Evolutionary conservation across 2,329 filamentous ascomycete genomes (phyloP).

Genomic region (Ilyonectria robusta): DNA sequence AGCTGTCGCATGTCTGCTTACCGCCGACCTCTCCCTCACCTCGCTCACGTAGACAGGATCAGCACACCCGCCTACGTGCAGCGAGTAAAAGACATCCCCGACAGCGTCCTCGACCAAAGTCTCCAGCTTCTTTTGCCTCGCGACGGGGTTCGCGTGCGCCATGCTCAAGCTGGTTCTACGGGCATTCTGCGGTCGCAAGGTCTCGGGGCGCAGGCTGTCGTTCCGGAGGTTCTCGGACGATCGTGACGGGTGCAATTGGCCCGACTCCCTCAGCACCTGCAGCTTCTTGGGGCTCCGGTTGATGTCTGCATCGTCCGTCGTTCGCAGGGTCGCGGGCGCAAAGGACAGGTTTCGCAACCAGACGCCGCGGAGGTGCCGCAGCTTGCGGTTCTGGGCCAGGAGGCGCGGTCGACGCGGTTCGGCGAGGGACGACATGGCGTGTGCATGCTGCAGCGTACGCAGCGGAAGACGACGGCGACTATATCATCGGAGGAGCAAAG

Average conservation of each 20-base stretch:
- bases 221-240: conserved; percentile 68
- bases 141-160: conserved; percentile 60
- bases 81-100: conserved; percentile 90
- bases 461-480: conserved; percentile 30
- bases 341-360: conserved; percentile 89
- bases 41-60: conserved; percentile 95
- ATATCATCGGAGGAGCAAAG: conserved; percentile 37
- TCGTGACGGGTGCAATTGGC: conserved; percentile 67
- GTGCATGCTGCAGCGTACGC: conserved; percentile 39
- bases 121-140: conserved; percentile 82
- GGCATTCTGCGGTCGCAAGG: conserved; percentile 47
- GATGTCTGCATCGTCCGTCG: conserved; percentile 85
- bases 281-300: conserved; percentile 80
- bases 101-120: conserved; percentile 78
- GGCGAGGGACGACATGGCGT: conserved; percentile 54
- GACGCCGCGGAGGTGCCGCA: conserved; percentile 89
- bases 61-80: conserved; percentile 76
- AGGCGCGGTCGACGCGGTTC: conserved; percentile 65
- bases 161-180: conserved; percentile 66
- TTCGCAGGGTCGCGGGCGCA: conserved; percentile 69
- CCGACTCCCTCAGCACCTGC: conserved; percentile 62
- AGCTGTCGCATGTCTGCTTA: conserved; percentile 47
- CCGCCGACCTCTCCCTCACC: conserved; percentile 80
- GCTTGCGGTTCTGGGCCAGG: conserved; percentile 83
- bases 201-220: conserved; percentile 56